Conservation (phyloP, 768 basidiomycete genomes). For the Cystobasidium tubakii region DNA sequence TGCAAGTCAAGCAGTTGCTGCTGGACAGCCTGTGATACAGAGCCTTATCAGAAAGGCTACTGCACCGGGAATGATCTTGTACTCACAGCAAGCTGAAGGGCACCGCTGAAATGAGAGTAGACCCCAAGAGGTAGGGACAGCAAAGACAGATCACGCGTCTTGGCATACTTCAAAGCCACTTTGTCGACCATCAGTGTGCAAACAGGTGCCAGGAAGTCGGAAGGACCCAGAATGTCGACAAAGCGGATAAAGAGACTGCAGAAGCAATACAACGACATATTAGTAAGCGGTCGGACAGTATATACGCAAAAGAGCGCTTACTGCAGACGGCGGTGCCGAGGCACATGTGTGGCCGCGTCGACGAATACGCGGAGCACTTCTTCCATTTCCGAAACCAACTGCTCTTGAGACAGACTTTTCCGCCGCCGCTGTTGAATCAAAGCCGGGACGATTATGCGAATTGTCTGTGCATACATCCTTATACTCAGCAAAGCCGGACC, state of each 20-base stretch:
- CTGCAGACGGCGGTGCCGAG: constrained; percentile 85
- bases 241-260: constrained; percentile 81
- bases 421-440: constrained; percentile 57
- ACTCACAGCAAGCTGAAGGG: constrained; percentile 43
- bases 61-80: background rate
- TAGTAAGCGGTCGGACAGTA: background rate
- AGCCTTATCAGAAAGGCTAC: background rate
- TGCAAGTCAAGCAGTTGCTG: constrained; percentile 13
- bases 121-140: constrained; percentile 65
- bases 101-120: constrained; percentile 43
- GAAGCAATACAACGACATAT: background rate
- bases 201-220: constrained; percentile 73
- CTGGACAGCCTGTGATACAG: background rate
- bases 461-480: constrained; percentile 59
- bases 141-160: constrained; percentile 59
- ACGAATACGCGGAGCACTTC: constrained; percentile 87
- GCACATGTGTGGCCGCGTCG: constrained; percentile 84
- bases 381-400: constrained; percentile 37
- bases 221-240: constrained; percentile 69
- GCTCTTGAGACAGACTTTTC: background rate
- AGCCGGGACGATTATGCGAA: constrained; percentile 87
- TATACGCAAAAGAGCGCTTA: constrained; percentile 51
- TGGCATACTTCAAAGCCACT: constrained; percentile 62
- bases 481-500: constrained; percentile 10
- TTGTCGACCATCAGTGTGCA: constrained; percentile 80